Conservation (phyloP, 495 filamentous ascomycete species). For the Neurospora hispaniola region DNA sequence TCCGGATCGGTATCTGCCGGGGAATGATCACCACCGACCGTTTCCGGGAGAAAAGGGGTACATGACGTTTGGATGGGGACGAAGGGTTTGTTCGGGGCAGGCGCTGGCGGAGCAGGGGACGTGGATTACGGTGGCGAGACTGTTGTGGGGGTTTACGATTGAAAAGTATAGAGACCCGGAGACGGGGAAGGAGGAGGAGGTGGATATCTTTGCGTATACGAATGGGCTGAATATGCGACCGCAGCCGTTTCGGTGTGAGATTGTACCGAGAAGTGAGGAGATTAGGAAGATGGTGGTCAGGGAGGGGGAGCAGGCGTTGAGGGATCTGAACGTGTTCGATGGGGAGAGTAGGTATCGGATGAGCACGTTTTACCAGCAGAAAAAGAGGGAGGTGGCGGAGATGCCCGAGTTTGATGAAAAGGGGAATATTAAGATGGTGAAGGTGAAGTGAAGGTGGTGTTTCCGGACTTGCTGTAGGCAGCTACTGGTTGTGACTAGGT, state of each 20-base stretch:
- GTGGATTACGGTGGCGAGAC: constrained; percentile 43
- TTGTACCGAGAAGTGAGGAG: constrained; percentile 37
- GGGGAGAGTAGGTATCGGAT: constrained; percentile 49
- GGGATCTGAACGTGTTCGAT: constrained; percentile 43
- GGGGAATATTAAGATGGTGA: constrained; percentile 20
- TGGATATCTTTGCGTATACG: constrained; percentile 44
- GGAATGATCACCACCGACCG: constrained; percentile 37
- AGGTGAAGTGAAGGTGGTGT: constrained; percentile 4
- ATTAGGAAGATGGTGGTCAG: constrained; percentile 42
- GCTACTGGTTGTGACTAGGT: no score
- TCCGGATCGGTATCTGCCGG: constrained; percentile 37
- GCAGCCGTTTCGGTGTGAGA: constrained; percentile 40
- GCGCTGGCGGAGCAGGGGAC: constrained; percentile 48
- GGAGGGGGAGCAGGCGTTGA: constrained; percentile 43
- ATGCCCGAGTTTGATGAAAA: constrained; percentile 23
- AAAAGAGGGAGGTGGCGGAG: constrained; percentile 19
- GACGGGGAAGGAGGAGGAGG: constrained; percentile 38
- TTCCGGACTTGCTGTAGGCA: no score
- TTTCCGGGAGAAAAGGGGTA: constrained; percentile 51
- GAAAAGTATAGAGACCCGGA: constrained; percentile 35
- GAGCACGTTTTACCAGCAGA: constrained; percentile 39
- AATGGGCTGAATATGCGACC: constrained; percentile 48
- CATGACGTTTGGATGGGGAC: constrained; percentile 56
- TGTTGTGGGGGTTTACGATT: constrained; percentile 47
- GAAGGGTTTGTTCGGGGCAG: constrained; percentile 48